Conservation (phyloP, 257 asterid species). For the Jaltomata sinuosa region DNA sequence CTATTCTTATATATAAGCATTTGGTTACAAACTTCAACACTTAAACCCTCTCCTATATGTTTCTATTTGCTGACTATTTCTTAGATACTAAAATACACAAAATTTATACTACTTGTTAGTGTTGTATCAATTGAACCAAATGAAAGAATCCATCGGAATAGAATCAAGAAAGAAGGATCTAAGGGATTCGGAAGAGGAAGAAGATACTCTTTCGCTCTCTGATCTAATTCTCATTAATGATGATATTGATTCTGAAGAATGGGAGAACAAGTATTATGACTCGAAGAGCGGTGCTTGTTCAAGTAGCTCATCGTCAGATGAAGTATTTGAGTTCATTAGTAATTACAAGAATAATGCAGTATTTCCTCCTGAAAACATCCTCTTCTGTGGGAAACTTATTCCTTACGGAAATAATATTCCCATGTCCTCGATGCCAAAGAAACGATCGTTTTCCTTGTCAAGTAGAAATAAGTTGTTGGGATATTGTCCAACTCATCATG, state of each 20-base stretch:
- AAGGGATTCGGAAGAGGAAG: neutral
- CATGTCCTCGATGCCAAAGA: neutral
- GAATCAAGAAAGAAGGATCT: neutral
- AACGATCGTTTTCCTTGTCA: neutral
- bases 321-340: constrained; percentile 15
- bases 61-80: too few relatives aligned
- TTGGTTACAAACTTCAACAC: too few relatives aligned
- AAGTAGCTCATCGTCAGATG: neutral
- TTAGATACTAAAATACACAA: too few relatives aligned
- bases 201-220: neutral
- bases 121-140: too few relatives aligned
- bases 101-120: too few relatives aligned
- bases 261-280: neutral
- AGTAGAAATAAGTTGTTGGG: constrained; percentile 29
- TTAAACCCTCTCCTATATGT: too few relatives aligned
- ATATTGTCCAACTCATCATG: constrained; percentile 15
- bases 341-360: neutral
- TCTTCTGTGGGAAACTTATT: constrained; percentile 63
- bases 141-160: neutral
- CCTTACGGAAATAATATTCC: constrained; percentile 25
- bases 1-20: too few relatives aligned
- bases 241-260: neutral
- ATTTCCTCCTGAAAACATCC: constrained; percentile 26
- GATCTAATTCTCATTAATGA: neutral
- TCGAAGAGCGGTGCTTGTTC: neutral